Evolutionary conservation across 768 basidiomycete species (phyloP).

Genomic region (Tubosaeta brunneosetosa): DNA sequence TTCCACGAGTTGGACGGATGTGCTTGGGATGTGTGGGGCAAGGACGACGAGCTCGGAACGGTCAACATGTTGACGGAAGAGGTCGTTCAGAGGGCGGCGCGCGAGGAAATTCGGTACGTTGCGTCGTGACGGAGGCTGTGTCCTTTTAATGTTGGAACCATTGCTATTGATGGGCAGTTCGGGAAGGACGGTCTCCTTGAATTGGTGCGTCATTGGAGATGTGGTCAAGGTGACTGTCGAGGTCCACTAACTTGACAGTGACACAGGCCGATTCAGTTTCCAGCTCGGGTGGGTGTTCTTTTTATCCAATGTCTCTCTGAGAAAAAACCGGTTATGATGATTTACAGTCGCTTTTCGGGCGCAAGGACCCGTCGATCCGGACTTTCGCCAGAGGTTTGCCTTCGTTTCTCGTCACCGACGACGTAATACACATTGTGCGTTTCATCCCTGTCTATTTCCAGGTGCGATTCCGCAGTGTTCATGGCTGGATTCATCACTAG

Average conservation of each 20-base stretch:
- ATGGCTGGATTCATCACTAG: slow-evolving; percentile 25
- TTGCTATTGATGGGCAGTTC: slow-evolving; percentile 29
- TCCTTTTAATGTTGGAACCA: not conserved
- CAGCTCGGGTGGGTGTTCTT: slow-evolving; percentile 44
- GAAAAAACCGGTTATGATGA: not conserved
- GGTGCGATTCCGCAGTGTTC: not conserved
- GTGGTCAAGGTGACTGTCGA: not conserved
- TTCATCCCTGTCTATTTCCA: not conserved
- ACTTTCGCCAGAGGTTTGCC: slow-evolving; percentile 29
- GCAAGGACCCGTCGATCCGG: slow-evolving; percentile 49
- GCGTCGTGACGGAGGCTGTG: not conserved
- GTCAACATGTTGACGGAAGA: slow-evolving; percentile 60
- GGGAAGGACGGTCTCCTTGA: slow-evolving; percentile 54
- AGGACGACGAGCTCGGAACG: slow-evolving; percentile 62
- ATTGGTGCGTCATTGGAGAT: slow-evolving; percentile 43
- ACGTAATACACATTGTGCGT: slow-evolving; percentile 54
- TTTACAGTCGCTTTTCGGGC: slow-evolving; percentile 51
- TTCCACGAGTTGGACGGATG: slow-evolving; percentile 48
- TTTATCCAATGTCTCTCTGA: not conserved
- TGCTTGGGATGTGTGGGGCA: slow-evolving; percentile 67
- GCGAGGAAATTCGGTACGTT: slow-evolving; percentile 54
- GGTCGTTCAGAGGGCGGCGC: slow-evolving; percentile 54
- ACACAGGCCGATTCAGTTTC: slow-evolving; percentile 62
- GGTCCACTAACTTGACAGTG: slow-evolving; percentile 1
- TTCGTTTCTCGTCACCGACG: slow-evolving; percentile 30